Evolutionary conservation across 768 basidiomycete genomes (phyloP).

Genomic region (Lactifluus pinguis): DNA sequence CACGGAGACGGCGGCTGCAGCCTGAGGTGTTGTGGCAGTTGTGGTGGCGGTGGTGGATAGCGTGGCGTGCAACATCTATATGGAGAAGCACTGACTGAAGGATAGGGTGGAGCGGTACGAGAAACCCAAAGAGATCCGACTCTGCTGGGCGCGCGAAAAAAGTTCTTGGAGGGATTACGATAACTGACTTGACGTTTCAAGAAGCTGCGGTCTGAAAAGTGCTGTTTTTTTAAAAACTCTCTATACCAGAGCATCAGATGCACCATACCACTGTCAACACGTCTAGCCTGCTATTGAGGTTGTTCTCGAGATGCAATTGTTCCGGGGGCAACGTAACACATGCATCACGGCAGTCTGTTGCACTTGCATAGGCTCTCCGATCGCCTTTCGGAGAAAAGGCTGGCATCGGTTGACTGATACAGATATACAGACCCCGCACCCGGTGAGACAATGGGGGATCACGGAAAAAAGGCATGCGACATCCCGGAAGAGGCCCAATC

Average conservation of each 20-base stretch:
- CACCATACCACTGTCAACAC: slow-evolving; percentile 12
- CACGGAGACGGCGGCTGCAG: no score
- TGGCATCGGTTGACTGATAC: slow-evolving; percentile 54
- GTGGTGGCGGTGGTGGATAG: no score
- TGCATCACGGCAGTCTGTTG: slow-evolving; percentile 18
- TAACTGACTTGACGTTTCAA: slow-evolving; percentile 4
- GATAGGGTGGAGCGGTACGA: slow-evolving; percentile 53
- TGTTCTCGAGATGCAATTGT: slow-evolving; percentile 22
- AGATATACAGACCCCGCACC: slow-evolving; percentile 4
- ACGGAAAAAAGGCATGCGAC: slow-evolving; percentile 17
- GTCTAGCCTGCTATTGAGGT: slow-evolving; percentile 19
- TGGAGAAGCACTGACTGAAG: slow-evolving; percentile 51
- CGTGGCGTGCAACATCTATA: slow-evolving; percentile 31
- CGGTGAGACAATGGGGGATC: slow-evolving; percentile 19
- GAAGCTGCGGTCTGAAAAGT: slow-evolving; percentile 2
- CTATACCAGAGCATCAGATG: background rate
- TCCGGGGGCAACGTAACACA: slow-evolving; percentile 10
- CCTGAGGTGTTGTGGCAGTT: no score
- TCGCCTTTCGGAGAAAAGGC: slow-evolving; percentile 44
- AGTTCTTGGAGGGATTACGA: slow-evolving; percentile 16
- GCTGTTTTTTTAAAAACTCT: background rate
- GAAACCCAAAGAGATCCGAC: slow-evolving; percentile 41
- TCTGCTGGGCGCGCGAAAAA: slow-evolving; percentile 36
- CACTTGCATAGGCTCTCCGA: slow-evolving; percentile 50
- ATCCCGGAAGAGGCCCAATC: no score